phyloP scores from a whole-genome alignment of 306 rosid genomes.

The Ammopiptanthus mongolicus region DNA sequence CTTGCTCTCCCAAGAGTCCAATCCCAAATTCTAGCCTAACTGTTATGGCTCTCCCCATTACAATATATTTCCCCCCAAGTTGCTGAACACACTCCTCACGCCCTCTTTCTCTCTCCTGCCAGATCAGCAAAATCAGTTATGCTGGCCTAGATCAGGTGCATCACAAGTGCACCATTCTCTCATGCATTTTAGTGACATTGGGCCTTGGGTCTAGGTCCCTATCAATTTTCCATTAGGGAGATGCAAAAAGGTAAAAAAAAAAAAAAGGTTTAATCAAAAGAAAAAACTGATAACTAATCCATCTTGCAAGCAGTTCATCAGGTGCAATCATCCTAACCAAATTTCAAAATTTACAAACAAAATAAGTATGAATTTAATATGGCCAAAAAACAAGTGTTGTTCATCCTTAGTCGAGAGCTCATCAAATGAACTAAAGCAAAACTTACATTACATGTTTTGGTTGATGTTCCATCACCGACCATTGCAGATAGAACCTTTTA shows the following conservation, averaged over 20 bases:
- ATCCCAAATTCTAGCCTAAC: too few species aligned
- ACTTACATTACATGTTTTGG: constrained; percentile 90
- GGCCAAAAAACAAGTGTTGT: neutral
- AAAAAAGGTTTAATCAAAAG: neutral
- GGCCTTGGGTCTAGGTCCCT: too few species aligned
- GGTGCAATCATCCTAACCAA: constrained; percentile 4
- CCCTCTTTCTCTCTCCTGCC: too few species aligned
- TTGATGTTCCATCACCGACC: constrained; percentile 96
- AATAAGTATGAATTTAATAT: constrained; percentile 1
- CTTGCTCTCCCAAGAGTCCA: too few species aligned
- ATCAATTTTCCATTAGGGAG: neutral
- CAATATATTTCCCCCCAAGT: too few species aligned
- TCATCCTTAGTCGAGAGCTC: constrained; percentile 4
- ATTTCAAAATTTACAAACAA: neutral
- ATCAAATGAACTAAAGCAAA: constrained; percentile 7
- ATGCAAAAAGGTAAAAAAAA: neutral
- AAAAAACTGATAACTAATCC: constrained; percentile 1
- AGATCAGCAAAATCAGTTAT: too few species aligned
- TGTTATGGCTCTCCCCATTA: too few species aligned
- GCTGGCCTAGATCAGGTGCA: too few species aligned
- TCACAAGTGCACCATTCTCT: too few species aligned
- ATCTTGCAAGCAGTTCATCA: constrained; percentile 5
- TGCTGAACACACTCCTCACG: too few species aligned
- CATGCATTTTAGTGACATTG: too few species aligned
- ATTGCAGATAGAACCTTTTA: constrained; percentile 86